Evolutionary conservation across 2,329 filamentous ascomycete species (phyloP), one percentile per base, ranked within the genome.

Genomic region (Penicillium sp.): DNA sequence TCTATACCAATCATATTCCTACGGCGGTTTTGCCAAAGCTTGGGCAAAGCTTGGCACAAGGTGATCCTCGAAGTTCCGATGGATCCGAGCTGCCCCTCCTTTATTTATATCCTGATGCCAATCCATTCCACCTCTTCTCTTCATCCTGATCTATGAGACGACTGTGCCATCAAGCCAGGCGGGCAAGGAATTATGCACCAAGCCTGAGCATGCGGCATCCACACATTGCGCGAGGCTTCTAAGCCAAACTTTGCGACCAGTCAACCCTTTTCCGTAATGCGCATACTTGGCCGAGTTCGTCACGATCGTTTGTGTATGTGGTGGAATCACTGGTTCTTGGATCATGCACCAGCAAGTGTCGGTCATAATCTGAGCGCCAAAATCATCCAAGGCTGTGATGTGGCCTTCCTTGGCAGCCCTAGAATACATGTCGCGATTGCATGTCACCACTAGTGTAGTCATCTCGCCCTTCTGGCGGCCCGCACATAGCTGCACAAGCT

Each of bases 281-380:
- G 73, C 74, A 54, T 76, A 75, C 53, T 77, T 77, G 0, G 61
- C 72, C 1, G 74, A 77, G 44, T 76, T 76, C 0, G 69, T 76
- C 73, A 73, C 69, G 47, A 77, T 69, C 1, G 57, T 64, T 2
- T 57, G 56, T 0, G 59, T 52, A 2, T 43, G 8, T 0, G 6
- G 31, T 3, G 62, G 64, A 7, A 76, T 69, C 0, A 72, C 56
- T 0, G 74, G 72, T 39, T 75, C 71, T 0, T 49, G 47, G 13
- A 76, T 67, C 70, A 77, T 74, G 52, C 74, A 77, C 74, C 74
- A 77, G 46, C 74, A 77, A 0, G 73, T 76, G 51, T 78, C 74
- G 0, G 69, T 76, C 10, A 76, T 59, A 4, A 75, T 44, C 20
- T 63, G 58, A 1, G 61, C 71, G 0, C 75, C 74, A 44, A 75